Base-by-base conservation (phyloP, 768 basidiomycete genomes). In the Suillus lakei region DNA sequence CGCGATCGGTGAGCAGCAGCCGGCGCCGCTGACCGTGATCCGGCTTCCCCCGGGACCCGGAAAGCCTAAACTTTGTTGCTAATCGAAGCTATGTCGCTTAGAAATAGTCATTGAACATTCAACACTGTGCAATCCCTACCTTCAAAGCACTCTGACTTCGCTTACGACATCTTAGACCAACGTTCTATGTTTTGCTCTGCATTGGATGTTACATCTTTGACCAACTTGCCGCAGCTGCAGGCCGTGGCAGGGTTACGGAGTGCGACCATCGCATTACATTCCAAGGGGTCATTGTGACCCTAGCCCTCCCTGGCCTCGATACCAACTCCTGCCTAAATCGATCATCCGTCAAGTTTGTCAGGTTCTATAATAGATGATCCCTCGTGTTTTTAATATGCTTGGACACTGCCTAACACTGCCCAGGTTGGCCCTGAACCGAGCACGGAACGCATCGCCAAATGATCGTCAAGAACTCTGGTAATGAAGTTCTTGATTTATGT, bases 341-440 rank as follows among this genome's bases (percentile, higher is more conserved):
- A 59, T 59, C 26, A 30, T 59, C 58, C 58, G 16, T 12, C 15
- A 21, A 4, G 38, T 58, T 38, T 23, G 21, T 36, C 21, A 55
- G 3, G 18, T 30, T 18, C 38, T 30, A 28, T 41, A 43, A 28
- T 13, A 28, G 28, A 41, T 41, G 23, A 21, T 58, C 18, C 58
- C 58, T 59, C 58, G 23, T 59, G 58, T 28, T 59, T 59, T 59
- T 59, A 41, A 59, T 59, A 8, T 41, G 6, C 26, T 30, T 28
- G 18, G 1, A 30, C 10, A 39, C 26, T 59, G 26, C 28, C 38
- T 21, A 32, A 30, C 10, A 39, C 26, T 59, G 26, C 28, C 38
- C 30, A 32, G 30, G 26, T 58, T 58, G 38, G 38, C 39, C 58
- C 39, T 59, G 58, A 30, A 38, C 34, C 12, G n/a, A 15, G 34